Evolutionary conservation across 345 rosid species (phyloP), one percentile per base, ranked within the genome.

Genomic region (Camelina sativa): DNA sequence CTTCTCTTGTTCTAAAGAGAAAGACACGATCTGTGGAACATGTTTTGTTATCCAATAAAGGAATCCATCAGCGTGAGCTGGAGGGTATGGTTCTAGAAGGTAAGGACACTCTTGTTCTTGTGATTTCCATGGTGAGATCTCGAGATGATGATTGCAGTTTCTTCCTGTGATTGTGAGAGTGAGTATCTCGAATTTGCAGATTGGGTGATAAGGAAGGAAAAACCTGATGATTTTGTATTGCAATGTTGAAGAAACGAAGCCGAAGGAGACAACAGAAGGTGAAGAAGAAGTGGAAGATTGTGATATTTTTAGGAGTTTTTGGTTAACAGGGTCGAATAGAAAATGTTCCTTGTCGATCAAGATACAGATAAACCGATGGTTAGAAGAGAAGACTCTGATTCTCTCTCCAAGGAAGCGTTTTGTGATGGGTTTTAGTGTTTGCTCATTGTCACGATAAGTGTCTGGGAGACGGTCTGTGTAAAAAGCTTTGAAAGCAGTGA

Each of bases 1-100:
- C 35, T 44, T 69, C 17, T 76, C 80, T 43, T 69, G 65, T 44
- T 69, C 58, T 53, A 76, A 70, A 43, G 80, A 69, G 52, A 76
- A 76, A 62, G 69, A 54, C 17, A 76, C 75, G 41, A 76, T 76
- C 69, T 46, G 52, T 40, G 73, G 80, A 38, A 47, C 58, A 23
- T 62, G 6, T 53, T 62, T 44, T 37, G 75, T 53, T 34, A 57
- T 69, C 80, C 80, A 69, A 6, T 76, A 76, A 43, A 76, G 51
- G 25, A 53, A 46, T 0, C 75, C 80, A 44, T 69, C 50, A 6
- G 65, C 43, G 52, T 69, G 75, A 69, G 63, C 71, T 9, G 80
- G 70, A 54, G 71, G 67, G 70, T 46, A 76, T 38, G 58, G 59
- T 23, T 62, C 41, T 20, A 69, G 53, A 76, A 46, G 30, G 51